Evolutionary conservation across 169 alveolate genomes (phyloP).

Genomic region (Plasmodium gonderi): DNA sequence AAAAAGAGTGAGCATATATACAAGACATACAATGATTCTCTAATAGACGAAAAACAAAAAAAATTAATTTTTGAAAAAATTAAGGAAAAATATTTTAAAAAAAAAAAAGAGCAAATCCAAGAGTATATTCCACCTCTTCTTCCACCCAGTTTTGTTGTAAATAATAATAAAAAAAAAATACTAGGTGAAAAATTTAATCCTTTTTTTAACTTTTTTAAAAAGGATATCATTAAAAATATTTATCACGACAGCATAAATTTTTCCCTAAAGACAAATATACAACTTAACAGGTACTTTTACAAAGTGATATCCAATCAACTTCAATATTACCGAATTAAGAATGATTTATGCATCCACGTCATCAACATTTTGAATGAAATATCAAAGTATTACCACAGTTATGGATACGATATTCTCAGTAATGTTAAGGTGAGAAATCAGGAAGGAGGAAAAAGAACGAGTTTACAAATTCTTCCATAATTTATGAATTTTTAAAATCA

Average conservation of each 20-base stretch:
- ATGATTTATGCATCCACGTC: slow-evolving; percentile 14
- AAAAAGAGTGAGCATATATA: slow-evolving; percentile 55
- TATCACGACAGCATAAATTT: slow-evolving; percentile 55
- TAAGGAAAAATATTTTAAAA: slow-evolving; percentile 33
- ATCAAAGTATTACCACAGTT: slow-evolving; percentile 43
- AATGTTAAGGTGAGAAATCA: slow-evolving; percentile 55
- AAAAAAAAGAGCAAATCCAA: neutral
- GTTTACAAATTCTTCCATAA: too few species aligned
- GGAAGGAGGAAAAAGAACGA: too few species aligned
- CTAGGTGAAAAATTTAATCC: slow-evolving; percentile 50
- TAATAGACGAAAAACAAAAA: slow-evolving; percentile 41
- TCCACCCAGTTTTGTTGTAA: neutral
- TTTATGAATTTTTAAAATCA: too few species aligned
- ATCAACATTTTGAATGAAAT: slow-evolving; percentile 40
- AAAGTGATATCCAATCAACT: slow-evolving; percentile 51
- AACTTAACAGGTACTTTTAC: slow-evolving; percentile 48
- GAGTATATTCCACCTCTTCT: neutral
- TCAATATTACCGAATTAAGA: slow-evolving; percentile 36
- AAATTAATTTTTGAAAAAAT: slow-evolving; percentile 27
- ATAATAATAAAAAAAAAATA: slow-evolving; percentile 11
- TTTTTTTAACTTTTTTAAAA: slow-evolving; percentile 64
- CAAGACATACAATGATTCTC: slow-evolving; percentile 11
- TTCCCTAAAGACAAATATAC: slow-evolving; percentile 56
- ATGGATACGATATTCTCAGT: slow-evolving; percentile 56
- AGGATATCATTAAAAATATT: slow-evolving; percentile 38